phyloP scores from a whole-genome alignment of 495 filamentous ascomycete species.

The Baudoinia panamericana region DNA sequence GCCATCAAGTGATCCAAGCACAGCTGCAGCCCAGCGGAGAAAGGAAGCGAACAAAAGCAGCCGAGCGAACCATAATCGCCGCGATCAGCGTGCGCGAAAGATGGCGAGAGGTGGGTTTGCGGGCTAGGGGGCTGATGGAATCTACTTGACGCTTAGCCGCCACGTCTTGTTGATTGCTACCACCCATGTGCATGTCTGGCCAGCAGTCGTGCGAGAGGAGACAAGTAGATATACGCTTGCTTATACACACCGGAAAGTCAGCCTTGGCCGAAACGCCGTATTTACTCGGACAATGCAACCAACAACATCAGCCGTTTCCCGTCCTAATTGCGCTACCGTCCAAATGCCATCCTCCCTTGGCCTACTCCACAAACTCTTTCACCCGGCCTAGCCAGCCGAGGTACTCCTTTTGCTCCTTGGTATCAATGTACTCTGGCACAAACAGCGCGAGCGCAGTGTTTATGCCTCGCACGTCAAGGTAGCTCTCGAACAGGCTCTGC shows the following conservation, averaged over 20 bases:
- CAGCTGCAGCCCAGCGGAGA: conserved; percentile 42
- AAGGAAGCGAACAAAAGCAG: conserved; percentile 47
- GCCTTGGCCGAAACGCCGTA: no score
- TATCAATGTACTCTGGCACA: conserved; percentile 90
- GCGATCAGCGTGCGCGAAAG: conserved; percentile 34
- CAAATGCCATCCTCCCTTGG: no score
- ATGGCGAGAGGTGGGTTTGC: conserved; percentile 34
- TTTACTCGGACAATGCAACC: no score
- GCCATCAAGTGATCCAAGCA: conserved; percentile 44
- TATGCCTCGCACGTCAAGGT: conserved; percentile 87
- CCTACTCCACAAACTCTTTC: conserved; percentile 21
- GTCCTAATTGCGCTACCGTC: no score
- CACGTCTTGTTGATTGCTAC: no score
- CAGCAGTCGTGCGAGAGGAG: no score
- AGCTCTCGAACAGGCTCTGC: conserved; percentile 80
- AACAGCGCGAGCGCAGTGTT: conserved; percentile 77
- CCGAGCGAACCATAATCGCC: conserved; percentile 33
- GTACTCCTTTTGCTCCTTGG: conserved; percentile 99
- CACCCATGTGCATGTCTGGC: no score
- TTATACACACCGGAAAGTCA: no score
- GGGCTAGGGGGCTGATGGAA: no score
- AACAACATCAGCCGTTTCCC: no score
- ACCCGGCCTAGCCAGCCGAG: conserved; percentile 59
- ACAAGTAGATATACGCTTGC: no score
- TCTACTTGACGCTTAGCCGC: no score